These are phyloP conservation scores for Pyrus hybrid DNA, from an alignment of 331 rosid genomes.

Conservation along the genomic window DNA sequence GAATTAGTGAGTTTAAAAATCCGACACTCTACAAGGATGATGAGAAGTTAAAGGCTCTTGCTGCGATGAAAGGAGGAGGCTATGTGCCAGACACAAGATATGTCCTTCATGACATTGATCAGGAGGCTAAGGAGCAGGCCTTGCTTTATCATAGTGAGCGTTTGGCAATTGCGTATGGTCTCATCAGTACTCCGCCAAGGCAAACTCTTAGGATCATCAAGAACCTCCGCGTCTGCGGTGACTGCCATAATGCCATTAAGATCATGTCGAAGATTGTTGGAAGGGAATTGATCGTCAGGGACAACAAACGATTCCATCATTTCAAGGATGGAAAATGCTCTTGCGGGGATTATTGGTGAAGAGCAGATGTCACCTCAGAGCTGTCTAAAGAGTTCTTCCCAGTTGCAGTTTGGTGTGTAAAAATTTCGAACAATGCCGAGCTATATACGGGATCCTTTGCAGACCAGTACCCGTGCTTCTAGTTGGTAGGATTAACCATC, in stretches of 20 bases:
- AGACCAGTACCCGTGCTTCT: slow-evolving; percentile 12
- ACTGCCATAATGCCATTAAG: slow-evolving; percentile 89
- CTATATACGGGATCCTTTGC: not conserved
- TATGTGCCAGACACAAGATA: slow-evolving; percentile 90
- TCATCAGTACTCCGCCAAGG: slow-evolving; percentile 84
- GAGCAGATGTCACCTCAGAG: not conserved
- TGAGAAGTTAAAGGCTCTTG: slow-evolving; percentile 73
- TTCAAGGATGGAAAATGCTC: slow-evolving; percentile 94
- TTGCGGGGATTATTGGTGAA: slow-evolving; percentile 92
- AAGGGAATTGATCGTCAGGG: slow-evolving; percentile 69
- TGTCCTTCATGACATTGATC: slow-evolving; percentile 94
- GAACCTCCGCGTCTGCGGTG: slow-evolving; percentile 80
- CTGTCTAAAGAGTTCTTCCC: slow-evolving; percentile 7
- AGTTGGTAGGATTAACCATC: slow-evolving; percentile 20
- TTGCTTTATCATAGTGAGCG: slow-evolving; percentile 84
- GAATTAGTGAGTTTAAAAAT: slow-evolving; percentile 56
- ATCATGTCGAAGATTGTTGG: slow-evolving; percentile 90
- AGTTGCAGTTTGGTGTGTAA: slow-evolving; percentile 5
- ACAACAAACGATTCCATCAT: slow-evolving; percentile 88
- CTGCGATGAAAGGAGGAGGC: slow-evolving; percentile 59
- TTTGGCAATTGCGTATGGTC: slow-evolving; percentile 84
- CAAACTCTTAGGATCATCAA: slow-evolving; percentile 80
- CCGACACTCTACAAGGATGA: slow-evolving; percentile 84
- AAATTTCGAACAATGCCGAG: slow-evolving; percentile 8
- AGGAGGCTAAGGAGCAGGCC: slow-evolving; percentile 95